These are phyloP conservation scores for Dioscorea alata DNA, from an alignment of 106 monocot species.

Conservation along the genomic window DNA sequence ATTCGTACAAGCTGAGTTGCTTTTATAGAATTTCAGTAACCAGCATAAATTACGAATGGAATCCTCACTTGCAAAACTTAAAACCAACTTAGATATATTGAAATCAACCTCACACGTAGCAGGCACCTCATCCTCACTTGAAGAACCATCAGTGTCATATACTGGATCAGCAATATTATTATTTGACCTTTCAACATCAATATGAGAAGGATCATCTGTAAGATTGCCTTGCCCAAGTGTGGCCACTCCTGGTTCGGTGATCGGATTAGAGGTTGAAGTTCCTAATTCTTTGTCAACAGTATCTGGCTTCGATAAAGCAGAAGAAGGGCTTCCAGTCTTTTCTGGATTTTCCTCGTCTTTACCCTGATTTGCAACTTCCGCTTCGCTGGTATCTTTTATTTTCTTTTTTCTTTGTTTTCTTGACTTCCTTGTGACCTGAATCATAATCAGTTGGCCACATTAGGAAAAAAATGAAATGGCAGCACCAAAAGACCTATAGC, in stretches of 20 bases:
- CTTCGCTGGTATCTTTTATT: slow-evolving; percentile 17
- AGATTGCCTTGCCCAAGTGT: background rate
- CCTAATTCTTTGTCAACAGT: slow-evolving; percentile 9
- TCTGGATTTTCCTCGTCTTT: slow-evolving; percentile 8
- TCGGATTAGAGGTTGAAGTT: slow-evolving; percentile 3
- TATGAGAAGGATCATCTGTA: slow-evolving; percentile 21
- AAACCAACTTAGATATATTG: slow-evolving; percentile 55
- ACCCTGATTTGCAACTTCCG: slow-evolving; percentile 17
- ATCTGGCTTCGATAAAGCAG: slow-evolving; percentile 1
- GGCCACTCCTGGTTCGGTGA: slow-evolving; percentile 11
- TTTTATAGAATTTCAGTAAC: slow-evolving; percentile 80
- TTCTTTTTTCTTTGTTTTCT: slow-evolving; percentile 61
- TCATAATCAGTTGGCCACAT: background rate
- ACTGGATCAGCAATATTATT: slow-evolving; percentile 24
- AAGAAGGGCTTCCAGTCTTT: slow-evolving; percentile 18
- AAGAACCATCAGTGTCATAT: slow-evolving; percentile 44
- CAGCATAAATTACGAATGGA: slow-evolving; percentile 77
- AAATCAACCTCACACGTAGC: slow-evolving; percentile 81
- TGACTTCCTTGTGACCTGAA: slow-evolving; percentile 77
- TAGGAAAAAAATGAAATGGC: background rate
- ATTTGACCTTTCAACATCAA: slow-evolving; percentile 15
- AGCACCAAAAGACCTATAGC: too few species aligned
- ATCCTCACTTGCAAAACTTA: slow-evolving; percentile 59
- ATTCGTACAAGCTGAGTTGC: slow-evolving; percentile 70
- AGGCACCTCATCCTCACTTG: slow-evolving; percentile 49